Conservation (phyloP, 768 basidiomycete species). For the Gyrodon lividus region DNA sequence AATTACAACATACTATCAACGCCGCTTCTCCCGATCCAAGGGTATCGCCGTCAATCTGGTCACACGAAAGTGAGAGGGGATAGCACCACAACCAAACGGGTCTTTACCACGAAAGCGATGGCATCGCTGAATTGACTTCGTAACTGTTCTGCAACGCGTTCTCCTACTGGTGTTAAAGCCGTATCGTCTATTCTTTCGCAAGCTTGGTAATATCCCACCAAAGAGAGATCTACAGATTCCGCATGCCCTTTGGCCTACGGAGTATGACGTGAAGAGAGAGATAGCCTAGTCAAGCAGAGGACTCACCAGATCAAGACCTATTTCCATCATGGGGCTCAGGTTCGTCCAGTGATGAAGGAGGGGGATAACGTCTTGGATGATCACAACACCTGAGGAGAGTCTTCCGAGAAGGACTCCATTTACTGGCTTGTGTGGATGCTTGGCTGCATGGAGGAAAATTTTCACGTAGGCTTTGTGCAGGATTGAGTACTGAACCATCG, state of each 20-base stretch:
- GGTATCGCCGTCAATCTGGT: conserved; percentile 60
- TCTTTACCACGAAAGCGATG: conserved; percentile 67
- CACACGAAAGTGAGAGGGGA: conserved; percentile 6
- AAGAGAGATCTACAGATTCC: conserved; percentile 44
- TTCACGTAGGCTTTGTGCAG: conserved; percentile 67
- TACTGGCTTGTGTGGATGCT: conserved; percentile 72
- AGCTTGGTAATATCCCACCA: conserved; percentile 80
- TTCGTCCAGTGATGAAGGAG: conserved; percentile 84
- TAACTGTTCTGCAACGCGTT: conserved; percentile 58
- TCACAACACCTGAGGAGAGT: conserved; percentile 37
- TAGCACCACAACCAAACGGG: background rate
- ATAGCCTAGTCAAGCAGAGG: background rate
- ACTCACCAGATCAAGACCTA: conserved; percentile 73
- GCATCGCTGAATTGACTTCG: conserved; percentile 54
- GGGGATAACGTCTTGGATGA: conserved; percentile 67
- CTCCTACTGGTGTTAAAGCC: conserved; percentile 62
- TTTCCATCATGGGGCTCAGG: conserved; percentile 84
- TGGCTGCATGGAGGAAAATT: conserved; percentile 75
- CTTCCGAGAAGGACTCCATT: conserved; percentile 78
- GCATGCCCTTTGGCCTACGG: conserved; percentile 60
- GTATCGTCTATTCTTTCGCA: conserved; percentile 62
- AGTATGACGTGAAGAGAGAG: conserved; percentile 1
- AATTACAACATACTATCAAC: conserved; percentile 48
- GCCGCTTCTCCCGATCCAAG: conserved; percentile 53
- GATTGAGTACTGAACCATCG: conserved; percentile 49